phyloP scores from a whole-genome alignment of 441 rosid genomes.

The Populus hybrid region DNA sequence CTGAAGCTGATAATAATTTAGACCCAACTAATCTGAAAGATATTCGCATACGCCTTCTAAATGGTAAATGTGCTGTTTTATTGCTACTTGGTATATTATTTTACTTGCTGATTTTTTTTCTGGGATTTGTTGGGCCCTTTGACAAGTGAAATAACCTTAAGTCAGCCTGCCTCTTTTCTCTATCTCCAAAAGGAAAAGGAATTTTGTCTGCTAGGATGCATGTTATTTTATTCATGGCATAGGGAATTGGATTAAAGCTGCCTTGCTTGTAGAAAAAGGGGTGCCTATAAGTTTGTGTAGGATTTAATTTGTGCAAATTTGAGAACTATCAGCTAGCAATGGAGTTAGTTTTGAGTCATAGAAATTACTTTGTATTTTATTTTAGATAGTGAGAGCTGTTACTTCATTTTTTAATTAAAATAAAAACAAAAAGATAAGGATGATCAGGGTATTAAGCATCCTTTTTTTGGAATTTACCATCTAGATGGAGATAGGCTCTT shows the following conservation, averaged over 20 bases:
- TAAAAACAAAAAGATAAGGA: neutral
- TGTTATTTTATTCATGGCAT: neutral
- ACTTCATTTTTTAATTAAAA: neutral
- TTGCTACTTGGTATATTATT: neutral
- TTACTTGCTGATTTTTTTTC: neutral
- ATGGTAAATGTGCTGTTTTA: constrained; percentile 41
- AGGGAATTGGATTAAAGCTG: neutral
- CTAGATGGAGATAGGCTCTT: neutral
- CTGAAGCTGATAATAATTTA: constrained; percentile 42
- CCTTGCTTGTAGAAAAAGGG: neutral
- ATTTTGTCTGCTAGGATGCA: neutral
- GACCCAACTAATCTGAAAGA: constrained; percentile 62
- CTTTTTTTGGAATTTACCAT: neutral
- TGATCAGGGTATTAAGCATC: neutral
- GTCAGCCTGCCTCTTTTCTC: neutral
- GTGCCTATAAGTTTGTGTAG: neutral
- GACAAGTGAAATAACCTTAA: neutral
- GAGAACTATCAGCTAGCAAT: neutral
- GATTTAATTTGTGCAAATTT: neutral
- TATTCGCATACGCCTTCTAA: constrained; percentile 76
- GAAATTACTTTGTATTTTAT: neutral
- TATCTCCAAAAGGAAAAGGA: neutral
- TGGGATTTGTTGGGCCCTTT: neutral
- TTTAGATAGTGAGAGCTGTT: neutral
- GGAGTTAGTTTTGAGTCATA: neutral